Conservation (phyloP, 768 basidiomycete genomes). For the Mycena capillaripes region DNA sequence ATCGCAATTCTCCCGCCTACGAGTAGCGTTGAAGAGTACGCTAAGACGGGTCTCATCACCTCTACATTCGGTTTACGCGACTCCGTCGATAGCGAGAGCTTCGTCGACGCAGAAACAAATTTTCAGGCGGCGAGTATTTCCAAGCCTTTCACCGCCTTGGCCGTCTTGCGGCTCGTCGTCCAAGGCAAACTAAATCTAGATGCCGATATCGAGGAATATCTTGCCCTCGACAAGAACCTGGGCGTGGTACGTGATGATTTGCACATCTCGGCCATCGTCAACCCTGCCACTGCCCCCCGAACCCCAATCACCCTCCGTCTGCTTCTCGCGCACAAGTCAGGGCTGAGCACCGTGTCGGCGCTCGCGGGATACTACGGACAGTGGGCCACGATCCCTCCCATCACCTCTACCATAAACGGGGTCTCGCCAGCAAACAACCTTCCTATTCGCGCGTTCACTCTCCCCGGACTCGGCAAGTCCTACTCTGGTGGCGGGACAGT, state of each 20-base stretch:
- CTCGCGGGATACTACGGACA: no score
- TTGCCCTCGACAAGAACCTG: conserved; percentile 8
- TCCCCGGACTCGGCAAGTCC: conserved; percentile 24
- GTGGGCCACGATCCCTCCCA: conserved; percentile 12
- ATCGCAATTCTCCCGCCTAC: conserved; percentile 27
- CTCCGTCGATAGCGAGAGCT: neutral
- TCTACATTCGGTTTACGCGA: conserved; percentile 22
- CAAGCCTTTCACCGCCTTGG: conserved; percentile 23
- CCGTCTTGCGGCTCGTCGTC: conserved; percentile 20
- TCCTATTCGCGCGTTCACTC: conserved; percentile 29
- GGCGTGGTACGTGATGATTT: conserved; percentile 3
- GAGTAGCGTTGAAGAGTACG: conserved; percentile 2
- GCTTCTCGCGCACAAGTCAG: conserved; percentile 27
- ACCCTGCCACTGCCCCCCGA: conserved; percentile 19
- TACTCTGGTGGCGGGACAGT: conserved; percentile 27
- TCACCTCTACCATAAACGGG: neutral
- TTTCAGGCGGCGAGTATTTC: conserved; percentile 31
- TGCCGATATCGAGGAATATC: conserved; percentile 21
- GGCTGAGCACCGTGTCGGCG: conserved; percentile 27
- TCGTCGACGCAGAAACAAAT: conserved; percentile 13
- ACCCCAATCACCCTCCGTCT: no score
- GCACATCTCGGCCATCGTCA: conserved; percentile 5
- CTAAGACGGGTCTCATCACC: no score
- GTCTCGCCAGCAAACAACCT: conserved; percentile 9
- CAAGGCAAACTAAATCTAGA: conserved; percentile 21